Conservation (phyloP, 2,329 filamentous ascomycete genomes). For the Ilyonectria robusta region DNA sequence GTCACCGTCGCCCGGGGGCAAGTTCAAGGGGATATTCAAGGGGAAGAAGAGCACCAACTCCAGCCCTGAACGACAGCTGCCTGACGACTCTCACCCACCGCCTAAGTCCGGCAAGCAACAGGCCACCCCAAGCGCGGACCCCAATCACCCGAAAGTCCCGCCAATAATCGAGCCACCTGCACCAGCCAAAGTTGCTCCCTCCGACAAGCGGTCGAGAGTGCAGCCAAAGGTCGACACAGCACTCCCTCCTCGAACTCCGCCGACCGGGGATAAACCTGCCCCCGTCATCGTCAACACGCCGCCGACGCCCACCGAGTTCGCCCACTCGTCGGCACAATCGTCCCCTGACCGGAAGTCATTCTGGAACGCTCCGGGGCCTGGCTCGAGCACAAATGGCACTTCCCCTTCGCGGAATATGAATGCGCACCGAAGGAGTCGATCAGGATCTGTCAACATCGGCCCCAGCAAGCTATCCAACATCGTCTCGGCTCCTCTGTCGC, state of each 20-base stretch:
- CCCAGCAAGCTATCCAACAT: slow-evolving; percentile 92
- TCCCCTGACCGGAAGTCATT: slow-evolving; percentile 50
- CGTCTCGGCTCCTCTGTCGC: slow-evolving; percentile 80
- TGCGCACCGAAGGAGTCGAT: slow-evolving; percentile 71
- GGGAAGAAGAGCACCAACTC: slow-evolving; percentile 44
- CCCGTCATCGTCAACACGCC: slow-evolving; percentile 76
- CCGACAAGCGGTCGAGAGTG: slow-evolving; percentile 47
- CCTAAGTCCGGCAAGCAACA: slow-evolving; percentile 35
- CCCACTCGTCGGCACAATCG: slow-evolving; percentile 39
- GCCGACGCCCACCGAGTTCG: slow-evolving; percentile 71
- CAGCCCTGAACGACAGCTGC: slow-evolving; percentile 41
- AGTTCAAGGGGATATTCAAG: slow-evolving; percentile 77
- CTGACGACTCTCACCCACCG: slow-evolving; percentile 39
- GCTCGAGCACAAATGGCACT: slow-evolving; percentile 64
- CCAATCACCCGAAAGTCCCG: slow-evolving; percentile 38
- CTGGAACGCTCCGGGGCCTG: slow-evolving; percentile 45
- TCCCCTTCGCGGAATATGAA: slow-evolving; percentile 80
- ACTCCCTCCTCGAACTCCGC: slow-evolving; percentile 63
- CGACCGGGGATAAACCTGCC: slow-evolving; percentile 58
- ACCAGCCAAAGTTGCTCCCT: slow-evolving; percentile 48
- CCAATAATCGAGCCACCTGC: slow-evolving; percentile 49
- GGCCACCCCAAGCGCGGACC: slow-evolving; percentile 37
- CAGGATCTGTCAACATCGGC: slow-evolving; percentile 68
- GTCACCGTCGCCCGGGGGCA: slow-evolving; percentile 78
- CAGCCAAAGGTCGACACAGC: slow-evolving; percentile 50